A percentile compares a stretch with the other conserved stretches of the same genome.
Evolutionary conservation across 2,329 filamentous ascomycete genomes (phyloP).

Genomic region (Xylaria polymorpha): DNA sequence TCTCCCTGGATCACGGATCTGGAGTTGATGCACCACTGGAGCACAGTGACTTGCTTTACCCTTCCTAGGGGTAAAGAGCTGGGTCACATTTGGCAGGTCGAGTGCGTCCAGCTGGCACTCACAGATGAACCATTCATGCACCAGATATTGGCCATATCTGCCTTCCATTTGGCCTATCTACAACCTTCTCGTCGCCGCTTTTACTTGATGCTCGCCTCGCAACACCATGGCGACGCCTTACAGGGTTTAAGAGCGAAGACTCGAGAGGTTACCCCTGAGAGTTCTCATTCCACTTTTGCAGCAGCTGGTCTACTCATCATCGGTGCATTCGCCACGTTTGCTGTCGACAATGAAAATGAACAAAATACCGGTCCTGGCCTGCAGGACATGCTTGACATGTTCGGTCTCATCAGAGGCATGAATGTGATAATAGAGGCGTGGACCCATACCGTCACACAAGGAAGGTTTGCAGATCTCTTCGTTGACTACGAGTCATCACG

Average conservation of each 20-base stretch:
- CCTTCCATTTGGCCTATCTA: constrained; percentile 19
- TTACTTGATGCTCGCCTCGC: constrained; percentile 18
- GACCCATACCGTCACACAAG: constrained; percentile 3
- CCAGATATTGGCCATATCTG: constrained; percentile 25
- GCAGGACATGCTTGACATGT: constrained; percentile 24
- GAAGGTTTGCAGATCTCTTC: constrained; percentile 13
- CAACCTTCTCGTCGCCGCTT: constrained; percentile 12
- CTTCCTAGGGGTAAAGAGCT: constrained; percentile 21
- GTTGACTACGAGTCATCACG: constrained; percentile 9
- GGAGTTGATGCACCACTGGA: constrained; percentile 25
- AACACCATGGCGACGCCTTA: constrained; percentile 15
- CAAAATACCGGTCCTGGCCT: background rate
- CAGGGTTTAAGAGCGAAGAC: constrained; percentile 16
- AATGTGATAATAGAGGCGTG: constrained; percentile 9
- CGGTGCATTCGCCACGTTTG: constrained; percentile 19
- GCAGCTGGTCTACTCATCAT: constrained; percentile 13
- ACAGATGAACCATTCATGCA: constrained; percentile 24
- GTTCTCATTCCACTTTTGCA: constrained; percentile 20
- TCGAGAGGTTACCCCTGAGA: constrained; percentile 24
- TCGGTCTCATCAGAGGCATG: constrained; percentile 22
- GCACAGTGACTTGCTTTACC: constrained; percentile 21
- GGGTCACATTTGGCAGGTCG: constrained; percentile 20
- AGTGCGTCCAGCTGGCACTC: constrained; percentile 18
- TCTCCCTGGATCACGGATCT: constrained; percentile 23
- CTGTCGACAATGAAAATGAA: constrained; percentile 1